Conservation (phyloP, 306 rosid species). For the Vicia sativa region DNA sequence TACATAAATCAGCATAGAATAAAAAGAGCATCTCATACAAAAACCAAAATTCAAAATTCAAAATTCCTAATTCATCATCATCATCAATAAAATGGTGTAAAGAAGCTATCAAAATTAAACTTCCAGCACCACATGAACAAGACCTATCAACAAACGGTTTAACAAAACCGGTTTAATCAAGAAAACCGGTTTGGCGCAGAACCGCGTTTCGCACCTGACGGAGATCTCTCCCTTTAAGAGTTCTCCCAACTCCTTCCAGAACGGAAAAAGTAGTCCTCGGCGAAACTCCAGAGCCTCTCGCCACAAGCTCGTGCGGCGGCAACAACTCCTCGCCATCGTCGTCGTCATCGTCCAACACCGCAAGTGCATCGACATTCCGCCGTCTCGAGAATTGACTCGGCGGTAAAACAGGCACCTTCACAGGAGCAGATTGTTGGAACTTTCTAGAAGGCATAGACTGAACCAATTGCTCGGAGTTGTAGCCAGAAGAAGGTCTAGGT, state of each 20-base stretch:
- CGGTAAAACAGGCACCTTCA: constrained; percentile 67
- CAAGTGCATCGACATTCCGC: constrained; percentile 34
- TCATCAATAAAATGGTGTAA: background rate
- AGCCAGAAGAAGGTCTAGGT: constrained; percentile 15
- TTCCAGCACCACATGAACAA: constrained; percentile 12
- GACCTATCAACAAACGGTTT: background rate
- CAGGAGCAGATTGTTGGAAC: constrained; percentile 76
- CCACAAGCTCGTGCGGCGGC: constrained; percentile 83
- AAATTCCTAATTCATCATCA: background rate
- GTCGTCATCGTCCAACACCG: constrained; percentile 39
- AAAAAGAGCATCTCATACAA: constrained; percentile 8
- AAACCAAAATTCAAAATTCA: constrained; percentile 21
- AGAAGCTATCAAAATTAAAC: constrained; percentile 36
- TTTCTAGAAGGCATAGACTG: constrained; percentile 56
- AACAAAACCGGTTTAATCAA: constrained; percentile 48
- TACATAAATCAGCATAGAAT: constrained; percentile 1
- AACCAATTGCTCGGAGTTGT: constrained; percentile 40
- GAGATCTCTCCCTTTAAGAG: constrained; percentile 92
- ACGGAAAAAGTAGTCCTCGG: constrained; percentile 77
- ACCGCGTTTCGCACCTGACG: constrained; percentile 85
- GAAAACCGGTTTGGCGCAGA: constrained; percentile 85
- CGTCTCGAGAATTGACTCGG: constrained; percentile 41
- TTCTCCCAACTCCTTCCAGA: constrained; percentile 87
- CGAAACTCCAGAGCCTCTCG: constrained; percentile 68
- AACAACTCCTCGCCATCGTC: constrained; percentile 58